Evolutionary conservation across 495 filamentous ascomycete species (phyloP).

Genomic region (Podospora pseudoanserina): DNA sequence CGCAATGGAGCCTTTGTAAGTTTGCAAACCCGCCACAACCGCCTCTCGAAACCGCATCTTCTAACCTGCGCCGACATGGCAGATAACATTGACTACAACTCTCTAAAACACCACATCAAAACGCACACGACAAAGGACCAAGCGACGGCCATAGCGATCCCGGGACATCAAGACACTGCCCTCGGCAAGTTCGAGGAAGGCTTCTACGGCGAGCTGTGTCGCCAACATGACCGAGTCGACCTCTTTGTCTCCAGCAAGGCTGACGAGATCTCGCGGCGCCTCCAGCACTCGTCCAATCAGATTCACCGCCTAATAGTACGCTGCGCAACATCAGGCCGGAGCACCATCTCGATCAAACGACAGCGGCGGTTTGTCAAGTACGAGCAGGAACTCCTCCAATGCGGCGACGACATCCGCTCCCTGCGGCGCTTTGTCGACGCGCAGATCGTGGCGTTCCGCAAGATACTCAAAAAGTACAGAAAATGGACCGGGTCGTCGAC

Average conservation of each 20-base stretch:
- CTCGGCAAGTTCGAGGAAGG: conserved; percentile 57
- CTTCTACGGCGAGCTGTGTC: conserved; percentile 57
- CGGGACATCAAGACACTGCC: conserved; percentile 52
- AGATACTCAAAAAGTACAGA: conserved; percentile 73
- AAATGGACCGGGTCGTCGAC: conserved; percentile 66
- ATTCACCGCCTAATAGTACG: conserved; percentile 47
- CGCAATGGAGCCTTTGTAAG: conserved; percentile 82
- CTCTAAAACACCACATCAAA: conserved; percentile 71
- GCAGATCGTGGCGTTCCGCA: conserved; percentile 63
- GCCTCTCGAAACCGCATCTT: neutral
- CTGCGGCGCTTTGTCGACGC: conserved; percentile 60
- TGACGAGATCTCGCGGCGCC: conserved; percentile 60
- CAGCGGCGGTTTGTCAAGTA: conserved; percentile 49
- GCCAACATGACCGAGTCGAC: conserved; percentile 64
- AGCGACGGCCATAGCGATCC: conserved; percentile 62
- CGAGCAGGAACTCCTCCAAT: conserved; percentile 43
- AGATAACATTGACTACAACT: conserved; percentile 75
- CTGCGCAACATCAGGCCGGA: conserved; percentile 33
- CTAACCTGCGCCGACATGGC: neutral
- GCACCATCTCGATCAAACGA: conserved; percentile 34
- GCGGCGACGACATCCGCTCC: conserved; percentile 58
- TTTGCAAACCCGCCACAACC: conserved; percentile 24
- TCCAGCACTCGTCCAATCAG: conserved; percentile 52
- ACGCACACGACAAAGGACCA: conserved; percentile 58
- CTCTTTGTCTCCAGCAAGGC: conserved; percentile 69